phyloP scores from a whole-genome alignment of 805 yeast genomes.

The Pichia eremophila region DNA sequence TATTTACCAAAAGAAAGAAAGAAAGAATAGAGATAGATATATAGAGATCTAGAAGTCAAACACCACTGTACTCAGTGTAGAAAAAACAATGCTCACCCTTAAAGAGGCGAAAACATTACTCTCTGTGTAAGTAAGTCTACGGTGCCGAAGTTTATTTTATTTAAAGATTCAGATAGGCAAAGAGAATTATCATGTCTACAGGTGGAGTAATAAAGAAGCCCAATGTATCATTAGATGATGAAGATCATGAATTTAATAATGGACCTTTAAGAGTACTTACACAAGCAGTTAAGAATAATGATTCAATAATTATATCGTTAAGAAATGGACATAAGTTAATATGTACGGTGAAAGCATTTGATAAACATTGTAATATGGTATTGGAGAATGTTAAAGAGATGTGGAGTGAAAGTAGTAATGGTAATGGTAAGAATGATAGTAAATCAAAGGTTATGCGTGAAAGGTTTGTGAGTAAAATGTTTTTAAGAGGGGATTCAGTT shows the following conservation, averaged over 20 bases:
- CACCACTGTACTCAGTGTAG: too few relatives aligned
- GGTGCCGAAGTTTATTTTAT: too few relatives aligned
- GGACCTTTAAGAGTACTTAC: constrained; percentile 92
- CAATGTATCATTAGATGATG: constrained; percentile 37
- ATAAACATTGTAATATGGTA: constrained; percentile 90
- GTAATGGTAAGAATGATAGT: neutral
- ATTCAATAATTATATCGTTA: constrained; percentile 74
- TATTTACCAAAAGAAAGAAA: too few relatives aligned
- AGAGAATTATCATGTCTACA: constrained; percentile 18
- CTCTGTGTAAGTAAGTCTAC: too few relatives aligned
- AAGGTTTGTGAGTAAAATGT: constrained; percentile 81
- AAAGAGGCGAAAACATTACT: too few relatives aligned
- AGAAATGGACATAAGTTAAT: constrained; percentile 89
- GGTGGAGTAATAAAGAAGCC: constrained; percentile 30
- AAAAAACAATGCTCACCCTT: too few relatives aligned
- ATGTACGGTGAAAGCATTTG: constrained; percentile 88
- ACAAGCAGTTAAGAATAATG: constrained; percentile 57
- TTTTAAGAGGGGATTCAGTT: constrained; percentile 92
- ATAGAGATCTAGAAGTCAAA: too few relatives aligned
- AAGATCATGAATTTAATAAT: constrained; percentile 79
- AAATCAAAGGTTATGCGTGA: constrained; percentile 47
- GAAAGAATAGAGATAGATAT: too few relatives aligned
- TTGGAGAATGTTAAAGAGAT: constrained; percentile 86
- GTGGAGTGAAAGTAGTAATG: constrained; percentile 28
- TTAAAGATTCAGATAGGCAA: too few relatives aligned